Evolutionary conservation across 306 rosid genomes (phyloP), one percentile per base, ranked within the genome.

Genomic region (Medicago ruthenica): DNA sequence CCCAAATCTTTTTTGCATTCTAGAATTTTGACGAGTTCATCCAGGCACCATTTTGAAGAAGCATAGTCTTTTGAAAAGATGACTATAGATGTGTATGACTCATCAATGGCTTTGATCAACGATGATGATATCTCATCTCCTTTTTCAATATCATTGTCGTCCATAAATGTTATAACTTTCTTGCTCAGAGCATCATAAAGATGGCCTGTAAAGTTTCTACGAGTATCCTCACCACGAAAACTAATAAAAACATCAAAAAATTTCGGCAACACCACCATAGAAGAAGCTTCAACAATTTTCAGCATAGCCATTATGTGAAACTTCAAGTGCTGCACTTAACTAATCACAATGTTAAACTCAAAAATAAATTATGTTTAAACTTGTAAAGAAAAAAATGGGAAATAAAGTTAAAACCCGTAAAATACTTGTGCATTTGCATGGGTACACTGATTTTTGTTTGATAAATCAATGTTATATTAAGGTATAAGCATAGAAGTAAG

Each of bases 1-100:
- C 71, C 48, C 1, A 0, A 6, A 1, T 16, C 36, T 37, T 48
- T 39, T 61, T 62, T 74, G 50, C 78, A 74, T 34, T 74, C 37
- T 0, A 74, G 41, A 60, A 74, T 71, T 15, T 54, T 55, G 1
- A 27, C 1, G 20, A 74, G 55, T 74, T 74, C 78, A 31, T 62
- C 21, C 62, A 74, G 61, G 11, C 62, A 74, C 71, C 71, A 74
- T 31, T 61, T 74, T 13, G 78, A 62, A 9, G 78, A 27, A 45
- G 78, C 78, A 31, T 74, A 75, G 24, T 63, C 12, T 44, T 72
- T 0, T 37, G 66, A 71, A 13, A 71, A 14, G 8, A 71, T 39
- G 21, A 55, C 54, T 37, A 71, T 3, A 15, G 77, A 73, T 9
- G 16, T 17, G 16, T 3, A 16, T 59, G 77, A 60, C 39, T 41